Percentiles rank a stretch among this genome's conserved stretches.
These are phyloP conservation scores for Tulasnella sp. DNA, from an alignment of 768 basidiomycete species.

Conservation along the genomic window DNA sequence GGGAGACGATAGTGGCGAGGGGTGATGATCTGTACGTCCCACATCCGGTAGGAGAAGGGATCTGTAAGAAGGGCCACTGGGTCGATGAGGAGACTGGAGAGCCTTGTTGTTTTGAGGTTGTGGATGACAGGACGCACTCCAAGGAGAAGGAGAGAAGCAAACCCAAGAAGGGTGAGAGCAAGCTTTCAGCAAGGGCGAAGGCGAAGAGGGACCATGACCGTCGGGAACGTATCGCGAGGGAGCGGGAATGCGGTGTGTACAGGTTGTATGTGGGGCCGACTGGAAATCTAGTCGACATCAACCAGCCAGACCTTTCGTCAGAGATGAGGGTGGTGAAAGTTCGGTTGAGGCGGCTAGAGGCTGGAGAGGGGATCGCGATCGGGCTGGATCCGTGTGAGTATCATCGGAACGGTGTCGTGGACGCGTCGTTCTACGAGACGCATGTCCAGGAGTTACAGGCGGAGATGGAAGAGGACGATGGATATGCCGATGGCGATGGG, in stretches of 20 bases:
- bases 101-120: constrained; percentile 13
- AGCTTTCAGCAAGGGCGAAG: neutral
- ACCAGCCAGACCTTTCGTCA: constrained; percentile 25
- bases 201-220: neutral
- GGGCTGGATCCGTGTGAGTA: constrained; percentile 23
- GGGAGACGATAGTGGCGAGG: neutral
- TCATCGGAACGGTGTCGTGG: constrained; percentile 15
- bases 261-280: neutral
- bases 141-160: neutral
- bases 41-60: constrained; percentile 54
- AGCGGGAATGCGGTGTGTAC: neutral
- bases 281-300: neutral
- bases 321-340: constrained; percentile 13
- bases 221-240: neutral
- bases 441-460: neutral
- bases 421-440: constrained; percentile 1
- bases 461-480: constrained; percentile 1
- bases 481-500: neutral
- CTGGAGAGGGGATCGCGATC: constrained; percentile 23
- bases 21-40: constrained; percentile 54
- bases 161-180: neutral
- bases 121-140: neutral
- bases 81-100: constrained; percentile 49
- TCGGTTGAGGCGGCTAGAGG: constrained; percentile 12
- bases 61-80: constrained; percentile 52